Evolutionary conservation across 305 asterid species (phyloP).

Genomic region (Rubia tinctorum): DNA sequence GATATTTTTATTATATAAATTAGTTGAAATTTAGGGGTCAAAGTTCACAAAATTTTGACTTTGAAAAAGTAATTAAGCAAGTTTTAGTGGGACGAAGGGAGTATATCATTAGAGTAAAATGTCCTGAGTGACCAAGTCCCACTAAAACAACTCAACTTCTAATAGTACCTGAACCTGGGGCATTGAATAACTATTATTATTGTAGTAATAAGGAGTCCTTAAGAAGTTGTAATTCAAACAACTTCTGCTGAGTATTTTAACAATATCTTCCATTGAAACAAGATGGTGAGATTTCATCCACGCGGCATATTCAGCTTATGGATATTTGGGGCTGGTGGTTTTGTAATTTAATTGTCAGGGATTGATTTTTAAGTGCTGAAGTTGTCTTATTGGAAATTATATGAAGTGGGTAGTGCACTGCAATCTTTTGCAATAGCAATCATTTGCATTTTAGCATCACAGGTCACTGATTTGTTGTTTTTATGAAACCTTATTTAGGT

Average conservation of each 20-base stretch:
- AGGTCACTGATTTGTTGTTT: not conserved
- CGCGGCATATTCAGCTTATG: too few relatives aligned
- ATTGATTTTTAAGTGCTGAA: not conserved
- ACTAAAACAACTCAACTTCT: not conserved
- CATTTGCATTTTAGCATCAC: not conserved
- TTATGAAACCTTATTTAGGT: constrained; percentile 45
- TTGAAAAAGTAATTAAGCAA: too few relatives aligned
- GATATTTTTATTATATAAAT: too few relatives aligned
- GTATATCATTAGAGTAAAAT: not conserved
- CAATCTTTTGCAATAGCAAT: not conserved
- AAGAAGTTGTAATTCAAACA: too few relatives aligned
- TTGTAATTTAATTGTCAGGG: not conserved
- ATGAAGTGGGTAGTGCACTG: not conserved
- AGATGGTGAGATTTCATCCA: not conserved
- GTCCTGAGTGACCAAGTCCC: not conserved
- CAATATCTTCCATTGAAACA: too few relatives aligned
- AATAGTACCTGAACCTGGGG: not conserved
- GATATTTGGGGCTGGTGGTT: not conserved
- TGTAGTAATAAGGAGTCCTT: not conserved
- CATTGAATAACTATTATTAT: not conserved
- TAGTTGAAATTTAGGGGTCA: too few relatives aligned
- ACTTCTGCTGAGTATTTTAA: too few relatives aligned
- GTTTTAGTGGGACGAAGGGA: too few relatives aligned
- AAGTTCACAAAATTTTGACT: too few relatives aligned
- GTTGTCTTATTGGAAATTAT: not conserved